phyloP scores from a whole-genome alignment of 148 eudicot genomes.

The Spergularia marina region DNA sequence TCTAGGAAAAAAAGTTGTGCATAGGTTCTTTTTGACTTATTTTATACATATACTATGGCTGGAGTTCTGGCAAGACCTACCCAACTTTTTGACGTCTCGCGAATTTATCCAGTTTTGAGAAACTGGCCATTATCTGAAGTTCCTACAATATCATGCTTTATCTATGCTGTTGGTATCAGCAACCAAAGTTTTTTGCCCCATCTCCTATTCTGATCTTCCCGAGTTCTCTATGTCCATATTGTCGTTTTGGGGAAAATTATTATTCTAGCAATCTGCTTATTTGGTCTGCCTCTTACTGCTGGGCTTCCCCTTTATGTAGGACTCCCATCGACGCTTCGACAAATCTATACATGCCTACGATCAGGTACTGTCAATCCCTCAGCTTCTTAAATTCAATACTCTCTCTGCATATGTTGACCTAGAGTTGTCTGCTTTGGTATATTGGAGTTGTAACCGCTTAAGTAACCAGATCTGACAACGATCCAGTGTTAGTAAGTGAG shows the following conservation, averaged over 20 bases:
- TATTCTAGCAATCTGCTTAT: constrained; percentile 4
- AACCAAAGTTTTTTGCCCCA: not conserved
- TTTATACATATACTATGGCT: not conserved
- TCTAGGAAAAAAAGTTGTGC: not conserved
- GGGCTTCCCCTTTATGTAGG: constrained; percentile 47
- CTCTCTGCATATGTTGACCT: not conserved
- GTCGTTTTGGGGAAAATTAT: not conserved
- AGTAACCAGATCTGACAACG: not conserved
- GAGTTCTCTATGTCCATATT: not conserved
- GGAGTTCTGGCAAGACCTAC: not conserved
- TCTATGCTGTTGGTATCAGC: not conserved
- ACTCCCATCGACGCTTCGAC: constrained; percentile 80
- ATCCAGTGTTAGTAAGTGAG: not conserved
- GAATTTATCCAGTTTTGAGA: not conserved
- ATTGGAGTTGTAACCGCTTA: not conserved
- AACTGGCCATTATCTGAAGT: not conserved
- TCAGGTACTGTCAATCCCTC: constrained; percentile 48
- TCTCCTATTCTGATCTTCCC: not conserved
- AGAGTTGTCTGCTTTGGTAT: constrained; percentile 4
- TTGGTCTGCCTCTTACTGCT: not conserved
- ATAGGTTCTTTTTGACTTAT: constrained; percentile 1
- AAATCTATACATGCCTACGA: constrained; percentile 72
- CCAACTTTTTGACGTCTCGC: not conserved
- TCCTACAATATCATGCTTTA: not conserved
- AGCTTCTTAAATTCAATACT: not conserved